These are phyloP conservation scores for Populus deltoides DNA, from an alignment of 345 rosid genomes.

Conservation along the genomic window DNA sequence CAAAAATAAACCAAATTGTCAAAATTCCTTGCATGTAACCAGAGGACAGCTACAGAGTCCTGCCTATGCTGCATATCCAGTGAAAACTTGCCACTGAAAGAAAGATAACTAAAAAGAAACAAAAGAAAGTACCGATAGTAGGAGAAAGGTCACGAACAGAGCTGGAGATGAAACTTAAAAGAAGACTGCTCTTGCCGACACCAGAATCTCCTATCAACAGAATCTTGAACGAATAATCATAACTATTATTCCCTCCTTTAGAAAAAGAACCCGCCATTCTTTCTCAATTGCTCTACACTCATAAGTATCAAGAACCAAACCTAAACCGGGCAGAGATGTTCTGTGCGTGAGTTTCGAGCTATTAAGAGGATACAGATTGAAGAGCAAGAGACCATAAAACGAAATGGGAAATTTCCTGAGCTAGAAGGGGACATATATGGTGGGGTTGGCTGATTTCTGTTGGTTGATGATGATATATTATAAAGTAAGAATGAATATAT, in stretches of 20 bases:
- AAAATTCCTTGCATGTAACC: background rate
- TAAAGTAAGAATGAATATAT: background rate
- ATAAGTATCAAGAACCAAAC: background rate
- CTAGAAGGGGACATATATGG: slow-evolving; percentile 13
- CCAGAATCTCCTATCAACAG: slow-evolving; percentile 94
- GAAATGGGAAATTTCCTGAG: slow-evolving; percentile 27
- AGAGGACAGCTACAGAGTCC: background rate
- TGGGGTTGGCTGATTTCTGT: slow-evolving; percentile 23
- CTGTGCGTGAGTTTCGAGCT: no score
- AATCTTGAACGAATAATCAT: slow-evolving; percentile 88
- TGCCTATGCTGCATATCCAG: no score
- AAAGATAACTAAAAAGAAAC: background rate
- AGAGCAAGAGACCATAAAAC: background rate
- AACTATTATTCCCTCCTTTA: slow-evolving; percentile 47
- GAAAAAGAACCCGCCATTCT: slow-evolving; percentile 35
- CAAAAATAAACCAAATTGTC: background rate
- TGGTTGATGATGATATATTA: background rate
- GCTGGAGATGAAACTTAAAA: slow-evolving; percentile 75
- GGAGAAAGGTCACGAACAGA: slow-evolving; percentile 74
- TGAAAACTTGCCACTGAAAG: background rate
- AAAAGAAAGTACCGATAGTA: slow-evolving; percentile 58
- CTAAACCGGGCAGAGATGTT: background rate
- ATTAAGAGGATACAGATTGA: background rate
- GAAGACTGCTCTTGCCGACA: slow-evolving; percentile 93
- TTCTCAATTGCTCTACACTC: background rate